Conservation (phyloP, 164 flowering plant species). For the Annona squamosa region DNA sequence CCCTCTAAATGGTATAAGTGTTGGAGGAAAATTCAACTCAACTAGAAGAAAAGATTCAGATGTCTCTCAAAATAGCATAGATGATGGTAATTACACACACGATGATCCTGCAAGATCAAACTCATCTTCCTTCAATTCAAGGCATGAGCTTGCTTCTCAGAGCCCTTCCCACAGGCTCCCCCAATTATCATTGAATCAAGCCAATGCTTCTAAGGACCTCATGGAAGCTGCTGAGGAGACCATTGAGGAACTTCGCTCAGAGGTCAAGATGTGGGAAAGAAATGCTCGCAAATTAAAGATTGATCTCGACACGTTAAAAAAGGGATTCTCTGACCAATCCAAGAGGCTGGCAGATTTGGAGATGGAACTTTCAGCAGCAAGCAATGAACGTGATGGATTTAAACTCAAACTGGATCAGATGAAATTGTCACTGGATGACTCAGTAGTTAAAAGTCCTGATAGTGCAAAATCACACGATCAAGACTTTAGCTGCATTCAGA, state of each 20-base stretch:
- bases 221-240: constrained; percentile 65
- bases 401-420: constrained; percentile 52
- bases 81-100: constrained; percentile 13
- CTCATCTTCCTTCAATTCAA: constrained; percentile 41
- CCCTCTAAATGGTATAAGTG: constrained; percentile 21
- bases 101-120: constrained; percentile 34
- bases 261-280: constrained; percentile 83
- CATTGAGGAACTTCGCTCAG: constrained; percentile 58
- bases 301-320: constrained; percentile 55
- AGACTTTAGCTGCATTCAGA: constrained; percentile 21
- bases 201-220: constrained; percentile 37
- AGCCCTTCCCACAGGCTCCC: constrained; percentile 14
- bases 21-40: constrained; percentile 21
- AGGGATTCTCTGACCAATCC: constrained; percentile 53
- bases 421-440: constrained; percentile 32
- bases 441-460: constrained; percentile 23
- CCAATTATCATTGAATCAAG: constrained; percentile 28
- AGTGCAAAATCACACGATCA: constrained; percentile 23
- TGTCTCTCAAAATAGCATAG: constrained; percentile 27
- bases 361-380: constrained; percentile 60
- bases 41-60: constrained; percentile 33
- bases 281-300: constrained; percentile 58
- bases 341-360: constrained; percentile 38
- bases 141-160: constrained; percentile 19
- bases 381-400: constrained; percentile 50